Evolutionary conservation across 306 rosid genomes (phyloP).

Genomic region (Corylus heterophylla): DNA sequence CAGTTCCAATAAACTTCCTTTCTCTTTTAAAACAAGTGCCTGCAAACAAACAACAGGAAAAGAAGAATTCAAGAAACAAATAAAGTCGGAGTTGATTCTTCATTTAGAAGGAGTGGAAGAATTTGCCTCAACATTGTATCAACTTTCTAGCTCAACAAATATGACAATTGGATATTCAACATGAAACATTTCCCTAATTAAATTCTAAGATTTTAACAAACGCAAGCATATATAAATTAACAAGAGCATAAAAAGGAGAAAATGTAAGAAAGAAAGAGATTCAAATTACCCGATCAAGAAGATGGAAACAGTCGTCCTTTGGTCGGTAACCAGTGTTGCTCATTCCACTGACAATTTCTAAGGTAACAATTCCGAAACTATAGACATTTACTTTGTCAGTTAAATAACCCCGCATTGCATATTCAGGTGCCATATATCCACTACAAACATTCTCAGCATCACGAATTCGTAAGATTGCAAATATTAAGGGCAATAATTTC

Average conservation of each 20-base stretch:
- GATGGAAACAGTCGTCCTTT: constrained; percentile 14
- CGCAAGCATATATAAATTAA: not conserved
- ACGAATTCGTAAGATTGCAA: not conserved
- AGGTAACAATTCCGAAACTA: constrained; percentile 33
- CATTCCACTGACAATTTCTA: constrained; percentile 35
- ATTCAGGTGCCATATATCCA: constrained; percentile 42
- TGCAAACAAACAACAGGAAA: not conserved
- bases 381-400: constrained; percentile 41
- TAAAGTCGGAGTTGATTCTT: no score
- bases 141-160: not conserved
- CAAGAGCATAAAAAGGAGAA: not conserved
- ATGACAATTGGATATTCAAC: not conserved
- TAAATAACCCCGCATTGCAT: constrained; percentile 34
- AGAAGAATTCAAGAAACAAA: no score
- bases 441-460: constrained; percentile 4
- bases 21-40: constrained; percentile 32
- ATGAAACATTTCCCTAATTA: not conserved
- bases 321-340: constrained; percentile 19
- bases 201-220: not conserved
- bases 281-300: constrained; percentile 42
- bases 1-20: constrained; percentile 34
- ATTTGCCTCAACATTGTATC: no score
- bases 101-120: no score
- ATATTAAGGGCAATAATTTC: not conserved
- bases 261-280: not conserved